phyloP scores from a whole-genome alignment of 306 rosid species.

The Rosa multiflora region DNA sequence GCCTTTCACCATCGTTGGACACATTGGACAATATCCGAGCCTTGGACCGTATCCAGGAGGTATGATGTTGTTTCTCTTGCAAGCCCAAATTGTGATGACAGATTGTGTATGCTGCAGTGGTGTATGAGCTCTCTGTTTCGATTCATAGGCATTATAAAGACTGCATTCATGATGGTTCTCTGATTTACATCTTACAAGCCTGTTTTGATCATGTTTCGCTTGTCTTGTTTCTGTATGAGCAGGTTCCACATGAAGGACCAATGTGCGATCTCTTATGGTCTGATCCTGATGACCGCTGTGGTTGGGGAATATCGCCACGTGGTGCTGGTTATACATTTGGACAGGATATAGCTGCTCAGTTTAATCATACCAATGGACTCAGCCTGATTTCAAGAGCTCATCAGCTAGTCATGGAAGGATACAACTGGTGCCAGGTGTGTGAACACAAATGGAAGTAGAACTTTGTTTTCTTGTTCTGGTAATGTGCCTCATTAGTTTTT shows the following conservation, averaged over 20 bases:
- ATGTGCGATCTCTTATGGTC: slow-evolving; percentile 99
- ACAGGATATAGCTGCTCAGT: slow-evolving; percentile 94
- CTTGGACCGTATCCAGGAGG: slow-evolving; percentile 97
- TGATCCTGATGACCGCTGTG: slow-evolving; percentile 99
- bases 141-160: background rate
- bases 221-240: slow-evolving; percentile 18
- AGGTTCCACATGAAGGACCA: slow-evolving; percentile 99
- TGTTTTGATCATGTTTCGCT: slow-evolving; percentile 10
- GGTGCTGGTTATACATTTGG: slow-evolving; percentile 99
- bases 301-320: slow-evolving; percentile 99
- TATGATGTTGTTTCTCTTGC: slow-evolving; percentile 23
- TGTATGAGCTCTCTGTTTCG: background rate
- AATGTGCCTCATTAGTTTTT: background rate
- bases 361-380: slow-evolving; percentile 93
- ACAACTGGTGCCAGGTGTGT: slow-evolving; percentile 97
- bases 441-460: background rate
- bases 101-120: background rate
- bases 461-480: slow-evolving; percentile 7
- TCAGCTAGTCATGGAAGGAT: slow-evolving; percentile 99
- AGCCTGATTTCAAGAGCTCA: slow-evolving; percentile 96
- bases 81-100: background rate
- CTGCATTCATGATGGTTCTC: background rate
- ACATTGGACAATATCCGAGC: slow-evolving; percentile 92
- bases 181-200: slow-evolving; percentile 1
- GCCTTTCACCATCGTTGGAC: slow-evolving; percentile 96